Percentiles rank a stretch among this genome's conserved stretches.
These are phyloP conservation scores for Botrytis sinoallii DNA, from an alignment of 2,329 filamentous ascomycete genomes.

Conservation along the genomic window DNA sequence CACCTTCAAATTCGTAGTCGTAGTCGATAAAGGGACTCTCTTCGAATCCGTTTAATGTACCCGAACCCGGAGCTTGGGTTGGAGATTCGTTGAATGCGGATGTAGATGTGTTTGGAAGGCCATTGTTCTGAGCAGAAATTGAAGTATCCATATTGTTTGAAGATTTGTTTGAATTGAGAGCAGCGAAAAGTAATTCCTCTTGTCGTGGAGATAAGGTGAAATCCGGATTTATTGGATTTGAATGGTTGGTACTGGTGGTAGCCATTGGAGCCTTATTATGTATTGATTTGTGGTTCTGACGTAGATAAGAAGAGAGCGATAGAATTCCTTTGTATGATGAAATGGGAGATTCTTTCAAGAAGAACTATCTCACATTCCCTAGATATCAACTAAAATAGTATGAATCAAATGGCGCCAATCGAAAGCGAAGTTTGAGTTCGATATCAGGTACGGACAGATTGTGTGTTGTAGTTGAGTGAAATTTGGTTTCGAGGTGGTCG, in stretches of 20 bases:
- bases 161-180: slow-evolving; percentile 64
- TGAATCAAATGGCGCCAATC: background rate
- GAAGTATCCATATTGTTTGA: slow-evolving; percentile 26
- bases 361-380: slow-evolving; percentile 5
- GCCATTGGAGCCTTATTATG: slow-evolving; percentile 1
- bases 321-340: background rate
- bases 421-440: background rate
- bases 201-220: slow-evolving; percentile 74
- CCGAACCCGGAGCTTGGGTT: slow-evolving; percentile 43
- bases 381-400: background rate
- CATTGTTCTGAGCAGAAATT: slow-evolving; percentile 39
- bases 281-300: slow-evolving; percentile 3
- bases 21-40: slow-evolving; percentile 85
- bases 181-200: slow-evolving; percentile 71
- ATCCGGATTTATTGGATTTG: slow-evolving; percentile 44
- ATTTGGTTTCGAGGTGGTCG: background rate
- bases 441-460: background rate
- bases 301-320: background rate
- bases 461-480: background rate
- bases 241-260: background rate
- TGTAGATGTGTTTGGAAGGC: slow-evolving; percentile 46
- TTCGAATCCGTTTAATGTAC: slow-evolving; percentile 53
- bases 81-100: slow-evolving; percentile 51
- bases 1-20: slow-evolving; percentile 70
- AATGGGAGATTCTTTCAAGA: background rate